Conservation (phyloP, 2,329 filamentous ascomycete genomes). For the Monosporascus sp. region DNA sequence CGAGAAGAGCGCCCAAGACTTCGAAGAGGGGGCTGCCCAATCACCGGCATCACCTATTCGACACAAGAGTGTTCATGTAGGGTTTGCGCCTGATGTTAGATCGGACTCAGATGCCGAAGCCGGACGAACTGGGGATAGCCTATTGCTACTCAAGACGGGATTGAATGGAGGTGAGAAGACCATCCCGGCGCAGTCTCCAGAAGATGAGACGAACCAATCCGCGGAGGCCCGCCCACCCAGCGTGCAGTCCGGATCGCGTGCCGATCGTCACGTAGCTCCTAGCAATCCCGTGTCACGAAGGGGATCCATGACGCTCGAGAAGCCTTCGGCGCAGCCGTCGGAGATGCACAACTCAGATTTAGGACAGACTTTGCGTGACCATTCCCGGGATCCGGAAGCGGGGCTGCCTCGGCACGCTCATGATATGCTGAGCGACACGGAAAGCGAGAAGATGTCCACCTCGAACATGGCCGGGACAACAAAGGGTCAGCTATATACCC, state of each 20-base stretch:
- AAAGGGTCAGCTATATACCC: slow-evolving; percentile 58
- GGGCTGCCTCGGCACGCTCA: slow-evolving; percentile 1
- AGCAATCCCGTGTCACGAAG: slow-evolving; percentile 9
- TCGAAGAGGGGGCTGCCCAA: slow-evolving; percentile 3
- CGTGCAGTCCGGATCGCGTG: not conserved
- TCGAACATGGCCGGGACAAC: slow-evolving; percentile 30
- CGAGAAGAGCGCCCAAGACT: slow-evolving; percentile 7
- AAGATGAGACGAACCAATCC: not conserved
- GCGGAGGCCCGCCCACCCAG: not conserved
- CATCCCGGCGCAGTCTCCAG: not conserved
- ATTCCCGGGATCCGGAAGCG: slow-evolving; percentile 13
- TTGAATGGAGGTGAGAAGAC: not conserved
- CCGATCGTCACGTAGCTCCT: slow-evolving; percentile 1
- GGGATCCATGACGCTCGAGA: slow-evolving; percentile 1
- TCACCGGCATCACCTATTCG: slow-evolving; percentile 9
- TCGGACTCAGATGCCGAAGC: slow-evolving; percentile 8
- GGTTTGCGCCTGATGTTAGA: slow-evolving; percentile 42
- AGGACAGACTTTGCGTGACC: slow-evolving; percentile 7
- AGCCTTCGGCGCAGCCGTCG: slow-evolving; percentile 19
- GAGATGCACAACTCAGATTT: slow-evolving; percentile 25
- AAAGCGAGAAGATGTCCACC: slow-evolving; percentile 38
- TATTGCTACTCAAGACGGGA: not conserved
- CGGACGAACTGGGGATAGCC: slow-evolving; percentile 6
- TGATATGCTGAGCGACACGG: slow-evolving; percentile 28
- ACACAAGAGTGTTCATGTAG: slow-evolving; percentile 46